phyloP scores from a whole-genome alignment of 2,329 filamentous ascomycete species.

The Colletotrichum sp. region DNA sequence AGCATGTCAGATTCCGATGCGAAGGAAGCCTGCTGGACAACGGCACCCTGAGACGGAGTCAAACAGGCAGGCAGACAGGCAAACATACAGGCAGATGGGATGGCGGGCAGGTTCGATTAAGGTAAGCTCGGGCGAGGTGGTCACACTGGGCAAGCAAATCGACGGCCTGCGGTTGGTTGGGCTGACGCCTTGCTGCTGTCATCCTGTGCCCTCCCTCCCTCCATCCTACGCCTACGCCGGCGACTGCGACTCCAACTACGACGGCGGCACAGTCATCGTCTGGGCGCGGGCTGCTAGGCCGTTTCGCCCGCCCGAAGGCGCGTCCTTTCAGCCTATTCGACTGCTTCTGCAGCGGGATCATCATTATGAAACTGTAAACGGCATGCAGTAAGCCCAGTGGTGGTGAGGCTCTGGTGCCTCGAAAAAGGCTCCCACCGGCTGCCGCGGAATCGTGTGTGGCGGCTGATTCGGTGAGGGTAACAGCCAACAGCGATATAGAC shows the following conservation, averaged over 20 bases:
- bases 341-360: not conserved
- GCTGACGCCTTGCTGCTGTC: not conserved
- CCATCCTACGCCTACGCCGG: not conserved
- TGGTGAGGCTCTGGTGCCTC: not conserved
- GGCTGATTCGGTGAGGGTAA: not conserved
- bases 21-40: not conserved
- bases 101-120: constrained; percentile 3
- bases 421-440: not conserved
- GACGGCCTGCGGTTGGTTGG: not conserved
- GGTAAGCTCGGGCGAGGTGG: constrained; percentile 8
- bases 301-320: not conserved
- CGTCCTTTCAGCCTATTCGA: not conserved
- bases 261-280: constrained; percentile 4
- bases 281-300: not conserved
- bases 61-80: not conserved
- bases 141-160: not conserved
- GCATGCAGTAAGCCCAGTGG: not conserved
- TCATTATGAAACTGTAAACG: not conserved
- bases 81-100: not conserved
- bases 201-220: not conserved
- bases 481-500: not conserved
- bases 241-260: not conserved
- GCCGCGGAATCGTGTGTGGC: not conserved
- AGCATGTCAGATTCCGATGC: not conserved
- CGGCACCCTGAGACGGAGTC: not conserved